Percentiles rank a stretch among this genome's conserved stretches.
Conservation (phyloP, 441 rosid genomes). For the Metrosideros polymorpha region DNA sequence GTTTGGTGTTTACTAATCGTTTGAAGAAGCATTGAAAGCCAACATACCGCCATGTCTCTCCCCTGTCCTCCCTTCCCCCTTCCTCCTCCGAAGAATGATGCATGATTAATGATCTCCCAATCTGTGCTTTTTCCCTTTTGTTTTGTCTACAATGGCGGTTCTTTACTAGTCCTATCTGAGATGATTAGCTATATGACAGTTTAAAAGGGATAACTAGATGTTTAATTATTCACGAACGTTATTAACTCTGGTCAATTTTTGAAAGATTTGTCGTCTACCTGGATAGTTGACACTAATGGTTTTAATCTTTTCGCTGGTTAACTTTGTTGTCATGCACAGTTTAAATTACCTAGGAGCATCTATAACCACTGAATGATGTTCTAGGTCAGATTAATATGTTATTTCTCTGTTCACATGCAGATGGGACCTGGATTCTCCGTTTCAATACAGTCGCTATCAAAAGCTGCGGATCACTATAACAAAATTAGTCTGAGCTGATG, state of each 20-base stretch:
- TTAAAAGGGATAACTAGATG: not conserved
- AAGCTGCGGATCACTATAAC: conserved; percentile 77
- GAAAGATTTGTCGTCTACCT: not conserved
- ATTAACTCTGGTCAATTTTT: not conserved
- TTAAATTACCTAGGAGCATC: not conserved
- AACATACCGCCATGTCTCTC: not conserved
- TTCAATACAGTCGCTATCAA: conserved; percentile 85
- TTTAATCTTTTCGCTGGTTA: not conserved
- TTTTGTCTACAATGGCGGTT: not conserved
- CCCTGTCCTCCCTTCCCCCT: not conserved
- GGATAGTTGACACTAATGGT: not conserved
- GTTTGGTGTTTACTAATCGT: not conserved
- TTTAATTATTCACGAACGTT: not conserved
- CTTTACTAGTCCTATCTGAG: not conserved
- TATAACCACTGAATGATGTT: not conserved
- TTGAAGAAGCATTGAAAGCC: not conserved
- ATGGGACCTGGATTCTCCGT: conserved; percentile 81
- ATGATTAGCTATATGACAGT: not conserved
- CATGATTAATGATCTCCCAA: not conserved
- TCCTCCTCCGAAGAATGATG: not conserved
- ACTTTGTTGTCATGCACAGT: not conserved
- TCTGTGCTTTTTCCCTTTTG: not conserved
- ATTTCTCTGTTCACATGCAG: conserved; percentile 28
- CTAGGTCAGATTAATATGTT: not conserved
- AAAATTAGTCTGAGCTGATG: conserved; percentile 37